Base-by-base conservation (phyloP, 1,139 yeast species). In the Pichia sp. region DNA sequence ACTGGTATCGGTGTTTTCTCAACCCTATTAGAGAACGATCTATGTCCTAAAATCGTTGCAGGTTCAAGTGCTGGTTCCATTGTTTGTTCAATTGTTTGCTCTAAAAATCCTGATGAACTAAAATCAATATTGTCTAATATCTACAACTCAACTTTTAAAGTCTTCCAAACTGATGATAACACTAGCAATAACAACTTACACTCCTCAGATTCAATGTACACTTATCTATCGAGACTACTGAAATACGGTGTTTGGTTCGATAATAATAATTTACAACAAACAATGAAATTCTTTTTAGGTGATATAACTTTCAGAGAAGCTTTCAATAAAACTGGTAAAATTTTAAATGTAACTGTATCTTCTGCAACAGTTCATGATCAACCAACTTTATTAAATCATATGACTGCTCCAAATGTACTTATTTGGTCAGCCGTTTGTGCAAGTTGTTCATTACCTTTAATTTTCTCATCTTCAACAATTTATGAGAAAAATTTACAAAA, bases 51-150 rank as follows among this genome's bases (percentile, higher is more conserved):
- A 38, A 85, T 91, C 37, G 77, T 91, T n/a, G 83, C 95, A 40
- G 98, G 99, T 1, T 83, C 95, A 10, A 85, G 96, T 12, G 95
- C 97, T 0, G 99, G 99, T 15, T 88, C 96, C 1, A 89, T 91
- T 41, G 81, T 93, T 43, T 97, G 98, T 11, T 77, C 95, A 42
- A 77, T 89, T 15, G 67, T 91, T 39, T 86, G 96, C 55, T 81
- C 84, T 17, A 86, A 84, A 55, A 75, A 80, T 12, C 81, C 80
- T 51, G 84, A 78, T 36, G 97, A 89, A 59, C 72, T 84, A 3
- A 67, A 73, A 21, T 67, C 61, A 4, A 61, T 84, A 21, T 63
- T 84, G 35, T 68, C 68, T 30, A 68, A 73, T 3, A 68, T 84
- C 28, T 66, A 79, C 28, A 69, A 69, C 12, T 67, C 70, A 39